Evolutionary conservation across 2,329 filamentous ascomycete species (phyloP).

Genomic region (Neopestalotiopsis rosae): DNA sequence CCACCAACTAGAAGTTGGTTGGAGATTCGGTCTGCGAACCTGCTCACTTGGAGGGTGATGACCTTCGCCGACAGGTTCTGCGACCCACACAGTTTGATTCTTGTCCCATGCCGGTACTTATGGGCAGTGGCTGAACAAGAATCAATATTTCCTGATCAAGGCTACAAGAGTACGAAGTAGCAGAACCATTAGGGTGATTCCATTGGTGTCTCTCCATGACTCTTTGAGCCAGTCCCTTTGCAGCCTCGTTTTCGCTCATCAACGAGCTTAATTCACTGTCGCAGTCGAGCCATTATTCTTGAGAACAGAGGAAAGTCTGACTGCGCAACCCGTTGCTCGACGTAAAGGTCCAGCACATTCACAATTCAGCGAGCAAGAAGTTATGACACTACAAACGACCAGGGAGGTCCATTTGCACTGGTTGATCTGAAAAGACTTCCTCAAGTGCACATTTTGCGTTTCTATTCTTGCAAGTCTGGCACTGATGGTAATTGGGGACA

Average conservation of each 20-base stretch:
- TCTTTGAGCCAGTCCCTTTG: neutral
- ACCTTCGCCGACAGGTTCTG: neutral
- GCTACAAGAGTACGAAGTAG: neutral
- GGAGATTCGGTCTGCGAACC: neutral
- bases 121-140: neutral
- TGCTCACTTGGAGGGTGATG: neutral
- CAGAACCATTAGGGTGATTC: conserved; percentile 19
- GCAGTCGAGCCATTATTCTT: conserved; percentile 12
- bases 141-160: neutral
- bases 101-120: neutral
- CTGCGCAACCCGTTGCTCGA: neutral
- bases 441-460: conserved; percentile 5
- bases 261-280: neutral
- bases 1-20: conserved; percentile 52
- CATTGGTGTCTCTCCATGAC: conserved; percentile 2
- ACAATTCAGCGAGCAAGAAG: neutral
- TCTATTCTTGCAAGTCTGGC: neutral
- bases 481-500: neutral
- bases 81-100: neutral
- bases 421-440: conserved; percentile 4
- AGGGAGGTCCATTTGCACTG: neutral
- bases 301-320: conserved; percentile 16
- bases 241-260: neutral
- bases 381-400: neutral
- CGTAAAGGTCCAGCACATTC: conserved; percentile 14